These are phyloP conservation scores for Tylopilus sp. DNA, from an alignment of 768 basidiomycete species.

Conservation along the genomic window DNA sequence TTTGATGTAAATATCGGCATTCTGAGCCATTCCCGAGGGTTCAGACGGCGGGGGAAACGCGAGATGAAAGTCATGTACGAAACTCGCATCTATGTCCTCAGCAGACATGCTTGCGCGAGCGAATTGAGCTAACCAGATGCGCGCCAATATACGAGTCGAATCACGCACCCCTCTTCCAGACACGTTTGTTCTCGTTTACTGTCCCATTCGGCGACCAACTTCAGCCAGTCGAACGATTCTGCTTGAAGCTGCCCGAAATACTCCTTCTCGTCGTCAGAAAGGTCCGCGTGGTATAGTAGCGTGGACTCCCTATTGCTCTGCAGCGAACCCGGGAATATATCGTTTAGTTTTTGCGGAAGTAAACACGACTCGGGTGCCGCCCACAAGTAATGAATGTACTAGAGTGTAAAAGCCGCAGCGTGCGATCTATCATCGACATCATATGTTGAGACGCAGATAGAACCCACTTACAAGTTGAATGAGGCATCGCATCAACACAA, in stretches of 20 bases:
- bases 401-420: neutral
- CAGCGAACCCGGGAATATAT: constrained; percentile 30
- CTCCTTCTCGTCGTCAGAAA: constrained; percentile 22
- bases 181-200: constrained; percentile 10
- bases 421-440: neutral
- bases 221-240: constrained; percentile 21
- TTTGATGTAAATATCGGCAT: constrained; percentile 24
- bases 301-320: constrained; percentile 7
- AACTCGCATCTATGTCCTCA: constrained; percentile 13
- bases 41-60: constrained; percentile 19
- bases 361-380: constrained; percentile 26
- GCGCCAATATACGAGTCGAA: neutral
- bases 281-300: constrained; percentile 22
- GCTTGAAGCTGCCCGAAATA: constrained; percentile 14
- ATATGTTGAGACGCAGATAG: neutral
- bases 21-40: constrained; percentile 7
- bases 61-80: constrained; percentile 22
- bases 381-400: constrained; percentile 31
- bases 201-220: constrained; percentile 19
- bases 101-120: constrained; percentile 7
- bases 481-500: constrained; percentile 21
- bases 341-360: constrained; percentile 16
- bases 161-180: constrained; percentile 7
- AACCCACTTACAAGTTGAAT: constrained; percentile 16
- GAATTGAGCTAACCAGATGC: neutral